A percentile compares a stretch with the other conserved stretches of the same genome.
Conservation (phyloP, 164 flowering plant genomes). For the Stephania yunnanensis region DNA sequence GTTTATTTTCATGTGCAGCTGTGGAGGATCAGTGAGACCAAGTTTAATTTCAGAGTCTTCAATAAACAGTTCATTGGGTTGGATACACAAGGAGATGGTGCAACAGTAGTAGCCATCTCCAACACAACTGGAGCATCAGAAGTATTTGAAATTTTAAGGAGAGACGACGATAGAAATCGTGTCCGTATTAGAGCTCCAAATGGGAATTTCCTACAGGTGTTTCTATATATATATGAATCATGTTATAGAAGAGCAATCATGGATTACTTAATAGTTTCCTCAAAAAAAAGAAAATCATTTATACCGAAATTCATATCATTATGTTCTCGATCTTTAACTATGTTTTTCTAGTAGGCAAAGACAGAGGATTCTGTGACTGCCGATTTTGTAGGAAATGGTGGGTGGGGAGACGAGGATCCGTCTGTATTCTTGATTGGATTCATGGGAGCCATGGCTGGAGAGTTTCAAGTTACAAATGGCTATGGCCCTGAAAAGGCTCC, state of each 20-base stretch:
- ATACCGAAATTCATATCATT: neutral
- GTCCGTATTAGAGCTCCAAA: constrained; percentile 56
- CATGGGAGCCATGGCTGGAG: constrained; percentile 26
- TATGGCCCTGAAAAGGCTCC: constrained; percentile 44
- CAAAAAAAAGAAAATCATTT: no score
- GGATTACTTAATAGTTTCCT: neutral
- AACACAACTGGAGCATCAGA: constrained; percentile 25
- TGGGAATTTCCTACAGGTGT: constrained; percentile 33
- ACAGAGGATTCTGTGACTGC: constrained; percentile 39
- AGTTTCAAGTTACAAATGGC: constrained; percentile 56
- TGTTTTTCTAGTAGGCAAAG: constrained; percentile 22
- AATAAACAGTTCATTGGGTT: constrained; percentile 50
- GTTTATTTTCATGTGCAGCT: constrained; percentile 25
- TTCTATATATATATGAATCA: neutral
- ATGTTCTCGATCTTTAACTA: neutral
- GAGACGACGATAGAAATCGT: constrained; percentile 25
- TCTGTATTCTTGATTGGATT: constrained; percentile 39
- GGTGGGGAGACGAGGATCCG: constrained; percentile 45
- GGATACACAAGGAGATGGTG: constrained; percentile 21
- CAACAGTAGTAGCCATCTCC: constrained; percentile 27
- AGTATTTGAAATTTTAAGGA: constrained; percentile 46
- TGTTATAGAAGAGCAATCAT: neutral
- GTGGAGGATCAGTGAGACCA: constrained; percentile 56
- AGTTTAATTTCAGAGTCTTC: constrained; percentile 51
- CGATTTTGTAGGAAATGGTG: constrained; percentile 30